Conservation (phyloP, 192 early-diverging fungal species). For the Rhizophagus sp. region DNA sequence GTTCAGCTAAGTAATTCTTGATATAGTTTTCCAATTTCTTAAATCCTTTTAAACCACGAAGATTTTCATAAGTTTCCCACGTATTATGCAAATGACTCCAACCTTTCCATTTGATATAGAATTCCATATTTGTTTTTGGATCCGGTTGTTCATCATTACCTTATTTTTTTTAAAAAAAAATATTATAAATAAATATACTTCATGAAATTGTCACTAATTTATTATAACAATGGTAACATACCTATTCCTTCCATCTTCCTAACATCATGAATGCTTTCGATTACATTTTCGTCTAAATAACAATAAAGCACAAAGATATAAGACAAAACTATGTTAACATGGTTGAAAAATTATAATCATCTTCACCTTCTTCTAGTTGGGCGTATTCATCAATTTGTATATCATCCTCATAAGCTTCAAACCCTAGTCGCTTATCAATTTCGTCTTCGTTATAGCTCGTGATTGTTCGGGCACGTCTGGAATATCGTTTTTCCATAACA, state of each 20-base stretch:
- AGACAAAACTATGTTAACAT: not conserved
- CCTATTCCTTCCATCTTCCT: slow-evolving; percentile 36
- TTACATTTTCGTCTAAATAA: slow-evolving; percentile 54
- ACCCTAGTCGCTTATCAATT: slow-evolving; percentile 34
- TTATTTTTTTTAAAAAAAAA: not conserved
- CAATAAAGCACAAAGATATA: slow-evolving; percentile 6
- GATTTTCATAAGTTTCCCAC: slow-evolving; percentile 75
- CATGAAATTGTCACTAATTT: not conserved
- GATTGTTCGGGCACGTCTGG: slow-evolving; percentile 36
- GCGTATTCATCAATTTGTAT: not conserved
- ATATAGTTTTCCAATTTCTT: slow-evolving; percentile 89
- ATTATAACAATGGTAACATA: slow-evolving; percentile 30
- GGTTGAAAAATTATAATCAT: not conserved
- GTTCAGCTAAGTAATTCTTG: slow-evolving; percentile 31
- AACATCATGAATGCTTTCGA: slow-evolving; percentile 58
- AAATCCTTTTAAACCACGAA: slow-evolving; percentile 79
- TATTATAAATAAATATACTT: not conserved
- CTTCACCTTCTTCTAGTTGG: slow-evolving; percentile 12
- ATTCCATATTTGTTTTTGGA: slow-evolving; percentile 67
- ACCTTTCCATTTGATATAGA: slow-evolving; percentile 93
- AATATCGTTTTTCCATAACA: slow-evolving; percentile 35
- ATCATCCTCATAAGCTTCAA: slow-evolving; percentile 35
- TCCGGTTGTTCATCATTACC: slow-evolving; percentile 43
- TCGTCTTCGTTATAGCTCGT: slow-evolving; percentile 49
- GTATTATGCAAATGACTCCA: slow-evolving; percentile 89